These are phyloP conservation scores for Nakazawaea sp. DNA, from an alignment of 805 yeast genomes.

Conservation along the genomic window DNA sequence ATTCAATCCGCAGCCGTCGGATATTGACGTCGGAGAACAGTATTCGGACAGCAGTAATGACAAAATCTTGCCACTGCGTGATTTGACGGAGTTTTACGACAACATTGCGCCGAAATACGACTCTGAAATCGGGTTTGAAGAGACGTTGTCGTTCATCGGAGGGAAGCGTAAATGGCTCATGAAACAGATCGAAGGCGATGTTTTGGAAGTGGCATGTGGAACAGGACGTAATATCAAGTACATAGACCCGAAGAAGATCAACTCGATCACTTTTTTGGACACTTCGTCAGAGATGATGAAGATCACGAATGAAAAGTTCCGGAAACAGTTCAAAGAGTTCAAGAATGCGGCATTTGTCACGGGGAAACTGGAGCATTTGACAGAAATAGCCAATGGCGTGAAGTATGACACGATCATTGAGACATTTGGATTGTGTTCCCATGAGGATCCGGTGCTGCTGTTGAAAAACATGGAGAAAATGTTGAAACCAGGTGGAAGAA, in stretches of 20 bases:
- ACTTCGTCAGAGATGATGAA: slow-evolving; percentile 84
- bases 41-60: slow-evolving; percentile 21
- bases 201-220: slow-evolving; percentile 90
- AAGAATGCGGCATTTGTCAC: slow-evolving; percentile 79
- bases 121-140: slow-evolving; percentile 70
- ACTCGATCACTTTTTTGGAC: slow-evolving; percentile 80
- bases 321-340: slow-evolving; percentile 57
- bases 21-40: slow-evolving; percentile 21
- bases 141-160: slow-evolving; percentile 51
- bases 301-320: slow-evolving; percentile 67
- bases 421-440: slow-evolving; percentile 94
- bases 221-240: slow-evolving; percentile 90
- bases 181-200: slow-evolving; percentile 80
- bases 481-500: slow-evolving; percentile 85
- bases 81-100: slow-evolving; percentile 78
- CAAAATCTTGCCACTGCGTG: slow-evolving; percentile 61
- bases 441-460: slow-evolving; percentile 84
- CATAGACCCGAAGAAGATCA: slow-evolving; percentile 49
- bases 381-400: slow-evolving; percentile 36
- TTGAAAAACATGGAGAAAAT: slow-evolving; percentile 64
- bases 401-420: slow-evolving; percentile 90
- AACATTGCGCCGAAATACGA: slow-evolving; percentile 77
- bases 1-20: slow-evolving; percentile 28
- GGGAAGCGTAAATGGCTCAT: slow-evolving; percentile 72
- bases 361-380: slow-evolving; percentile 82